phyloP scores from a whole-genome alignment of 305 asterid species.

The Fraxinus angustifolia region DNA sequence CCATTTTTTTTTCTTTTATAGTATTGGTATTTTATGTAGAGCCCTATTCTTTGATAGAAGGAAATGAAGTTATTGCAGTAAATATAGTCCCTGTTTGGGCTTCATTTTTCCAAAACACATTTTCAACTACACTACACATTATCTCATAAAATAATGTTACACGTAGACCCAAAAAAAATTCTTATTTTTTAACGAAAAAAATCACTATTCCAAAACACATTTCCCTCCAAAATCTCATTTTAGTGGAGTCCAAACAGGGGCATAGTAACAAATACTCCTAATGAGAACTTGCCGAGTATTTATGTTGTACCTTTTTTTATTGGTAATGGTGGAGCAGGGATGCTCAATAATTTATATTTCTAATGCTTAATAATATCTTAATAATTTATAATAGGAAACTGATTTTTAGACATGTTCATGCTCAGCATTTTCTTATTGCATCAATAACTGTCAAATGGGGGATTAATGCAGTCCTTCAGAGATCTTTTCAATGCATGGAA shows the following conservation, averaged over 20 bases:
- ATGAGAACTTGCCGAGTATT: not conserved
- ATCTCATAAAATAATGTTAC: no score
- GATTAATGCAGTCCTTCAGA: not conserved
- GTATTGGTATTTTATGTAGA: not conserved
- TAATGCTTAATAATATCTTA: not conserved
- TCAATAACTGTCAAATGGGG: not conserved
- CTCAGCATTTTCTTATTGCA: not conserved
- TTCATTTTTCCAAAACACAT: no score
- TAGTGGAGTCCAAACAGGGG: not conserved
- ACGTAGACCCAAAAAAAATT: no score
- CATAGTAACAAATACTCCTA: not conserved
- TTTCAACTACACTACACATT: no score
- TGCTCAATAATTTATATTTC: not conserved
- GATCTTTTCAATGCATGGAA: not conserved
- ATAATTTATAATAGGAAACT: not conserved
- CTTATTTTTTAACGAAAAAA: no score
- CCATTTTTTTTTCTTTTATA: not conserved
- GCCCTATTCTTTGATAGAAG: not conserved
- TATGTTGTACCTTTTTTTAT: not conserved
- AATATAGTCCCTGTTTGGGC: not conserved
- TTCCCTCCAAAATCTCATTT: no score
- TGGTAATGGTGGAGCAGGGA: not conserved
- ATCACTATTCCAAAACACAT: no score
- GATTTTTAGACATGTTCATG: not conserved
- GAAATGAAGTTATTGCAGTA: not conserved